A percentile compares a stretch with the other conserved stretches of the same genome.
phyloP scores from a whole-genome alignment of 2,329 filamentous ascomycete genomes.

The Sporothrix sp. region DNA sequence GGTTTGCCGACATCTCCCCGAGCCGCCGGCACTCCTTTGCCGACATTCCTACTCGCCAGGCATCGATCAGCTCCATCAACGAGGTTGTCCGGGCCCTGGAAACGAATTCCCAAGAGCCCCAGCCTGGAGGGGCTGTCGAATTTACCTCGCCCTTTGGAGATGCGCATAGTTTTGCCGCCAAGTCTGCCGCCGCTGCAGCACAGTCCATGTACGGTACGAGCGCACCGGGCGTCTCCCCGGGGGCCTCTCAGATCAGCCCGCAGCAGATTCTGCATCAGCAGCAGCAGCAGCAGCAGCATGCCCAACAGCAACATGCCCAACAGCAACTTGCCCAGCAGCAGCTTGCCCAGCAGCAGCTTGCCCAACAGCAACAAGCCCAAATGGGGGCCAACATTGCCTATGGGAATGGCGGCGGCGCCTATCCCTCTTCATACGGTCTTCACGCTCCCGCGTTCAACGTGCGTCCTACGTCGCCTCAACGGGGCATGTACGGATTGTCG shows the following conservation, averaged over 20 bases:
- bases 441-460: constrained; percentile 36
- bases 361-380: constrained; percentile 18
- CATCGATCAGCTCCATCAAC: constrained; percentile 51
- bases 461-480: constrained; percentile 50
- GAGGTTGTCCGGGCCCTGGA: constrained; percentile 42
- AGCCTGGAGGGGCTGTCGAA: constrained; percentile 32
- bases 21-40: constrained; percentile 75
- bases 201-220: constrained; percentile 10
- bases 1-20: constrained; percentile 59
- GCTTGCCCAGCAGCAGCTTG: background rate
- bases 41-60: constrained; percentile 53
- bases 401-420: constrained; percentile 27
- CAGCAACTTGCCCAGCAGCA: constrained; percentile 19
- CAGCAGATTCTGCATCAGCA: constrained; percentile 9
- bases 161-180: constrained; percentile 26
- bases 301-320: background rate
- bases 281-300: constrained; percentile 3
- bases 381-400: constrained; percentile 12
- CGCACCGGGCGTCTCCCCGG: constrained; percentile 11
- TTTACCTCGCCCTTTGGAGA: constrained; percentile 34
- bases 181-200: constrained; percentile 16
- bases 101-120: constrained; percentile 32
- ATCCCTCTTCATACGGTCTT: constrained; percentile 37
- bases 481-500: constrained; percentile 50
- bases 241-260: constrained; percentile 1